Evolutionary conservation across 2,329 filamentous ascomycete species (phyloP), one percentile per base, ranked within the genome.

Genomic region (Verticillium nonalfalfae): DNA sequence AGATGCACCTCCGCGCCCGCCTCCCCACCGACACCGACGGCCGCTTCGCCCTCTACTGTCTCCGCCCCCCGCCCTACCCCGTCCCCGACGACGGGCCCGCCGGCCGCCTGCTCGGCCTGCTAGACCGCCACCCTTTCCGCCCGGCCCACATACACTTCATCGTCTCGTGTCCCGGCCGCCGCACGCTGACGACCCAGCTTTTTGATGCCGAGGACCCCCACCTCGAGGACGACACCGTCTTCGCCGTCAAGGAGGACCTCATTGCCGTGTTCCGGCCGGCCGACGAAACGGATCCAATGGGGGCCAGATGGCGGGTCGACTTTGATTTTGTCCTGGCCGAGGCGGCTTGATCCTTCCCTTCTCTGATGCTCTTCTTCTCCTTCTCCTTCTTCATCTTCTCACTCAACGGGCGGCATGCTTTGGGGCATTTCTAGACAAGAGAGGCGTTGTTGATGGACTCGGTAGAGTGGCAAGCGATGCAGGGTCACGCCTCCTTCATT

Each of bases 1-100:
- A 93, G 61, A 86, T 86, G 74, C 93, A 93, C 71, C 79, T 93
- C 26, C 83, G 90, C 4, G 90, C 90, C 6, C 85, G 86, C 56
- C 91, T 93, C 70, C 81, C 77, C 58, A 91, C 90, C 1, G 87
- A 89, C 64, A 76, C 76, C 6, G 76, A 88, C 21, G 90, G 90
- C 1, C 76, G 78, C 15, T 93, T 90, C 71, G 79, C 77, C 1
- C 78, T 87, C 62, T 85, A 87, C 71, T 85, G 83, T 65, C 69
- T 89, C 59, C 78, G 83, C 7, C 86, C 87, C 13, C 85, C 85
- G 7, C 78, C 81, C 4, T 85, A 85, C 67, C 79, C 81, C 0
- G 73, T 79, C 18, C 66, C 69, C 38, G 67, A 67, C 10, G 69
- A 70, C 60, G 72, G 72, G 1, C 70, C 73, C 7, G 66, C 68